Percentiles rank a stretch among this genome's conserved stretches.
Evolutionary conservation across 192 early-diverging fungal genomes (phyloP).

Genomic region (Ramicandelaber brevisporus): DNA sequence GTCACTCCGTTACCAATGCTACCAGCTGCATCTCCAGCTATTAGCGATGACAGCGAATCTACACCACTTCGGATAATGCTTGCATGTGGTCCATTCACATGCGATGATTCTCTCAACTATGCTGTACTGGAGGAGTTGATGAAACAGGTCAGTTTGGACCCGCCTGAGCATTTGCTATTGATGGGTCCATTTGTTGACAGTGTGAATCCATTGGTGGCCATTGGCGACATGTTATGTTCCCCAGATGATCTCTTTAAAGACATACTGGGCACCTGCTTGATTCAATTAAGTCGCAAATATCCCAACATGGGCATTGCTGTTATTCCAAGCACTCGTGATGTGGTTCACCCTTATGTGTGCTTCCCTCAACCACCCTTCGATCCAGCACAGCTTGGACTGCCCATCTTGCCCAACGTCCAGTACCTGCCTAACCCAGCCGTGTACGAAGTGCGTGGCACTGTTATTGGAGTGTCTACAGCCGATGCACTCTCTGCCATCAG

Average conservation of each 20-base stretch:
- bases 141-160: slow-evolving; percentile 17
- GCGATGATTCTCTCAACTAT: slow-evolving; percentile 33
- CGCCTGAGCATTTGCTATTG: slow-evolving; percentile 49
- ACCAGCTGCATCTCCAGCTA: slow-evolving; percentile 20
- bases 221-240: too few species aligned
- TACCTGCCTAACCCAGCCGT: slow-evolving; percentile 46
- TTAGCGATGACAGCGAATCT: not conserved
- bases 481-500: slow-evolving; percentile 23
- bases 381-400: not conserved
- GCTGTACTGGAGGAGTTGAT: slow-evolving; percentile 40
- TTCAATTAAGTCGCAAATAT: slow-evolving; percentile 20
- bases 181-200: slow-evolving; percentile 28
- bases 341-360: slow-evolving; percentile 27
- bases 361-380: slow-evolving; percentile 54
- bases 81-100: slow-evolving; percentile 50
- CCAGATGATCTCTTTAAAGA: too few species aligned
- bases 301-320: slow-evolving; percentile 24
- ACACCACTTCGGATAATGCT: slow-evolving; percentile 22
- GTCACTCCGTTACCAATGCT: slow-evolving; percentile 17
- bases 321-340: slow-evolving; percentile 40
- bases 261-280: slow-evolving; percentile 16
- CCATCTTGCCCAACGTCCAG: too few species aligned
- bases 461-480: slow-evolving; percentile 35
- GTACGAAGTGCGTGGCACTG: slow-evolving; percentile 45
- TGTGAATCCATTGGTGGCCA: slow-evolving; percentile 13